A percentile compares a stretch with the other conserved stretches of the same genome.
phyloP scores from a whole-genome alignment of 1,284 basidiomycete species.

The Earliella scabrosa region DNA sequence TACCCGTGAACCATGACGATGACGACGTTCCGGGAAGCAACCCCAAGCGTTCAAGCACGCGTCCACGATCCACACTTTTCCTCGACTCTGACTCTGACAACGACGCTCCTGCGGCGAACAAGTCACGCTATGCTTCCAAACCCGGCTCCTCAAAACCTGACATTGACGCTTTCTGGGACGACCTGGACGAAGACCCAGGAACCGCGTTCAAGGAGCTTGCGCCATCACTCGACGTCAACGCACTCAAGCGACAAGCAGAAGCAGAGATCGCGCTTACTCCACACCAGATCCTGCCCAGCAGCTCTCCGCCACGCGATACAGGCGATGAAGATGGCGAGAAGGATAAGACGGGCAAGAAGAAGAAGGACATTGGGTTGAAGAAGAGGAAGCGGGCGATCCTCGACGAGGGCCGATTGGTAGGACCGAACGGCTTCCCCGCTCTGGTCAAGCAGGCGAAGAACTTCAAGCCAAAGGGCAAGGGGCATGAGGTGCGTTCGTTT shows the following conservation, averaged over 20 bases:
- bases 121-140: conserved; percentile 23
- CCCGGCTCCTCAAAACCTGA: conserved; percentile 38
- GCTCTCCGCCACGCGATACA: conserved; percentile 47
- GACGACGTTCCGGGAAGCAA: conserved; percentile 22
- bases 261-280: conserved; percentile 41
- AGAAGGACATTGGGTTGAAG: conserved; percentile 42
- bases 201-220: conserved; percentile 46
- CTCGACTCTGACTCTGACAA: conserved; percentile 55
- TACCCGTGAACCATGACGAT: not conserved
- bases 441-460: conserved; percentile 75
- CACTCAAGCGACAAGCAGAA: conserved; percentile 57
- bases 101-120: conserved; percentile 26
- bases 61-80: conserved; percentile 47
- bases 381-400: conserved; percentile 62
- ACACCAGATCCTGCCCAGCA: conserved; percentile 50
- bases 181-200: conserved; percentile 48
- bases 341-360: conserved; percentile 26
- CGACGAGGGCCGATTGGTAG: conserved; percentile 75
- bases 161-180: conserved; percentile 67
- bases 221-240: conserved; percentile 53
- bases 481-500: conserved; percentile 72
- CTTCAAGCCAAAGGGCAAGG: conserved; percentile 85
- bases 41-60: conserved; percentile 30
- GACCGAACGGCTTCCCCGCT: conserved; percentile 75
- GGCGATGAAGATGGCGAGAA: conserved; percentile 22